Evolutionary conservation across 2,329 filamentous ascomycete species (phyloP).

Genomic region (Trichoderma gracile): DNA sequence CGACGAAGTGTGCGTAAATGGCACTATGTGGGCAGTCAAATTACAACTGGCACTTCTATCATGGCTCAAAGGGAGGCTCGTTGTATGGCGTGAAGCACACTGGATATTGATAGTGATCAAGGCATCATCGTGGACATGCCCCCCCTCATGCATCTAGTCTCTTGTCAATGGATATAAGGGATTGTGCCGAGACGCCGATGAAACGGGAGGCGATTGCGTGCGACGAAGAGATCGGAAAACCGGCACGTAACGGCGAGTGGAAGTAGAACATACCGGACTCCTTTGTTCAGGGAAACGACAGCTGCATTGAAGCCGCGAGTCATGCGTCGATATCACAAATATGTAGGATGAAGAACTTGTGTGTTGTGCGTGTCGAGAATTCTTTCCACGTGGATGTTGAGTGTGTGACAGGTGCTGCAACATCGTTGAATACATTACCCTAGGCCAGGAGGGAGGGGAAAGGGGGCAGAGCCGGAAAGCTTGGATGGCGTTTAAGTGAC

Average conservation of each 20-base stretch:
- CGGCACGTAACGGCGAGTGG: neutral
- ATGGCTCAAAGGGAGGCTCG: neutral
- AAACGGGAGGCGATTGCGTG: conserved; percentile 11
- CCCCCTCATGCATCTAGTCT: no score
- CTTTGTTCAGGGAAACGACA: neutral
- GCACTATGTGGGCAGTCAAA: neutral
- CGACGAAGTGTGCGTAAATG: no score
- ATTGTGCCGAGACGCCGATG: conserved; percentile 15
- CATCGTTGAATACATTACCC: no score
- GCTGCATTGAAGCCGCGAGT: neutral
- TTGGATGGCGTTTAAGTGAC: no score
- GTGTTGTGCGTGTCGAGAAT: neutral
- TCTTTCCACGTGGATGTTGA: neutral
- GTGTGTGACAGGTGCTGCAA: neutral
- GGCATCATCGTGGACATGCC: no score
- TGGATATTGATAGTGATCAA: no score
- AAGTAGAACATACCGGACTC: neutral
- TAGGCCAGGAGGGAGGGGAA: no score
- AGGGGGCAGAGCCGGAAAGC: no score
- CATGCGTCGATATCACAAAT: neutral
- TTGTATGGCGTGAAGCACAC: neutral
- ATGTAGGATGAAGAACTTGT: neutral
- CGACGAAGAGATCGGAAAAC: neutral
- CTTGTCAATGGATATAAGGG: neutral
- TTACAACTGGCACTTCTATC: neutral